Percentiles rank a stretch among this genome's conserved stretches.
Evolutionary conservation across 176 grass and related monocot genomes (phyloP).

Genomic region (Lolium perenne): DNA sequence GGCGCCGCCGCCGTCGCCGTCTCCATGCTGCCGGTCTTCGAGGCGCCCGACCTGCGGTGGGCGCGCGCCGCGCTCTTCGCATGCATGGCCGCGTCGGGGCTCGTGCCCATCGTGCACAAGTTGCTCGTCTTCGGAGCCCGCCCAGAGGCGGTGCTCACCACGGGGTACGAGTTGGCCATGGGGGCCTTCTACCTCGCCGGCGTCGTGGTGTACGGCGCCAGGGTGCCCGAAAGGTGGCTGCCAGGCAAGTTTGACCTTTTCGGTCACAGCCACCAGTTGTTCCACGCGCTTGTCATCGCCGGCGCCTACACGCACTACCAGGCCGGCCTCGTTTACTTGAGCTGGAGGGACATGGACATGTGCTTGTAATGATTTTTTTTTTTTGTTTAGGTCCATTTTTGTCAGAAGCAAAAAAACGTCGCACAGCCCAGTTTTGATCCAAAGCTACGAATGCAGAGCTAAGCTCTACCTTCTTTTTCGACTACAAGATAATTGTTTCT

Average conservation of each 20-base stretch:
- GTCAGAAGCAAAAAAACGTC: background rate
- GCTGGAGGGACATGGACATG: constrained; percentile 72
- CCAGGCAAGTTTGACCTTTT: constrained; percentile 74
- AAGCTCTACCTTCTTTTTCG: background rate
- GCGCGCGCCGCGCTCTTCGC: constrained; percentile 60
- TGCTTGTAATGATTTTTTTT: constrained; percentile 32
- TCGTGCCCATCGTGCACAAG: constrained; percentile 85
- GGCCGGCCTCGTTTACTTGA: constrained; percentile 66
- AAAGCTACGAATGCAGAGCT: background rate
- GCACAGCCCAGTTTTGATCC: background rate
- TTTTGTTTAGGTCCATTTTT: background rate
- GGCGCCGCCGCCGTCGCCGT: constrained; percentile 56
- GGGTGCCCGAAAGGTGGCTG: constrained; percentile 79
- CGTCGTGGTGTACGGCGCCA: constrained; percentile 67
- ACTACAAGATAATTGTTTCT: background rate
- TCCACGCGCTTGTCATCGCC: constrained; percentile 76
- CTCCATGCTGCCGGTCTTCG: constrained; percentile 70
- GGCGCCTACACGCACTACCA: constrained; percentile 78
- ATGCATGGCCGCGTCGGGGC: constrained; percentile 67
- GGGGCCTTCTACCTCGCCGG: constrained; percentile 60
- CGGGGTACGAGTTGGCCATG: constrained; percentile 75
- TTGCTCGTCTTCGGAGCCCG: constrained; percentile 55
- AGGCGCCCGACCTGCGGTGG: constrained; percentile 58
- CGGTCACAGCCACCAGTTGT: constrained; percentile 81
- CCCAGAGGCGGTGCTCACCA: constrained; percentile 69